Evolutionary conservation across 306 rosid species (phyloP), one percentile per base, ranked within the genome.

Genomic region (Hippophae tibetana): DNA sequence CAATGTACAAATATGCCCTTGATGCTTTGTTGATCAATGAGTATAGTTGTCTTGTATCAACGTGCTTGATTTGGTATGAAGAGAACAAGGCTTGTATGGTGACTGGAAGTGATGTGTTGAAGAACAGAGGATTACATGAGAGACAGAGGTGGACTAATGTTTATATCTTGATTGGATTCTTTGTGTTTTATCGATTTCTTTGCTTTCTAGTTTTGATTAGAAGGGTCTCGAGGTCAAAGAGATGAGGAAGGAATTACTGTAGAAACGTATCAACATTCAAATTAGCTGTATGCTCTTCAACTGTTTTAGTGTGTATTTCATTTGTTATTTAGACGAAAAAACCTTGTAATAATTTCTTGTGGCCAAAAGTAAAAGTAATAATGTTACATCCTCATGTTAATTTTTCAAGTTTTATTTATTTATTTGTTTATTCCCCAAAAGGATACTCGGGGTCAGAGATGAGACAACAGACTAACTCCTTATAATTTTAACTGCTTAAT

Each of bases 1-100:
- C 92, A 0, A 90, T 90, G 96, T 90, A 90, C 49, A 90, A 90
- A 57, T 90, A 90, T 7, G 97, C 90, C 6, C 86, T 90, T 7
- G 97, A 90, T 27, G 89, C 97, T 6, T 84, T 90, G 57, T 80
- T 90, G 0, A 79, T 90, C 72, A 90, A 90, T 50, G 96, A 90
- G 78, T 87, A 87, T 38, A 78, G 89, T 7, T 87, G 97, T 64
- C 73, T 87, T 40, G 80, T 45, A 2, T 52, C 89, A 1, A 82
- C 54, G 65, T 90, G 97, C 68, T 78, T 90, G 62, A 72, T 87
- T 13, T 90, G 97, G 96, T 81, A 65, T 63, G 61, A 85, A 43
- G 82, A 83, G 69, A 68, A 74, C 13, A 65, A 70, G 8, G 74
- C 65, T 23, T 90, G 97, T 74, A 84, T 87, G 95, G 74, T 87